Evolutionary conservation across 2,329 filamentous ascomycete genomes (phyloP), one percentile per base, ranked within the genome.

Genomic region (Xylariaceae sp.): DNA sequence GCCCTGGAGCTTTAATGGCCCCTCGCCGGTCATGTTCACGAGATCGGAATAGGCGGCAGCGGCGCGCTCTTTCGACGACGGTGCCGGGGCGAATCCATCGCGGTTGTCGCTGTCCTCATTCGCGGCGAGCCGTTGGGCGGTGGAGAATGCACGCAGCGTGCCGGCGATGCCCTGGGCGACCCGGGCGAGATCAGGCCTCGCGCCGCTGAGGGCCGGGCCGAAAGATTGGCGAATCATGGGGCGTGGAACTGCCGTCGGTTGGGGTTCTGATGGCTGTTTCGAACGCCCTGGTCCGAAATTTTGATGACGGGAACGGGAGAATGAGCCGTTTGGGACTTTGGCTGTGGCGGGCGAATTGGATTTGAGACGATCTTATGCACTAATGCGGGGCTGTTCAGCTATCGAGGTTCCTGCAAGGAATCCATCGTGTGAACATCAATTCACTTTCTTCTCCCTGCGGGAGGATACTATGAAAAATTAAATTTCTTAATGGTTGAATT

Each of bases 161-260:
- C 66, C 61, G 1, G 70, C 63, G 60, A 72, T 71, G 55, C 71
- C 70, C 39, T 72, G 69, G 7, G 65, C 56, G 49, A 69, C 68
- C 10, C 71, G 68, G 34, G 23, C 58, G 15, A 72, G 23, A 52
- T 72, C 70, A 56, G 68, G 62, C 56, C 69, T 67, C 55, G 67
- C 45, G 60, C 66, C 69, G 63, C 66, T 60, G 51, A 63, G 48
- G 60, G 66, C 67, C 62, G 67, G 62, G 7, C 65, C 59, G 45
- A 72, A 57, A 37, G 70, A 69, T 51, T 71, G 61, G 56, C 71
- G 71, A 59, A 73, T 71, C 71, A 73, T 73, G 51, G 60, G 47
- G 18, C 18, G 56, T 35, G 13, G 18, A 48, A 60, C 54, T 57
- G 48, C 34, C 62, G 57, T 67, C 57, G 51, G 48, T 65, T 55